Percentiles rank a stretch among this genome's conserved stretches.
Conservation (phyloP, 2,329 filamentous ascomycete genomes). For the Alternaria metachromatica region DNA sequence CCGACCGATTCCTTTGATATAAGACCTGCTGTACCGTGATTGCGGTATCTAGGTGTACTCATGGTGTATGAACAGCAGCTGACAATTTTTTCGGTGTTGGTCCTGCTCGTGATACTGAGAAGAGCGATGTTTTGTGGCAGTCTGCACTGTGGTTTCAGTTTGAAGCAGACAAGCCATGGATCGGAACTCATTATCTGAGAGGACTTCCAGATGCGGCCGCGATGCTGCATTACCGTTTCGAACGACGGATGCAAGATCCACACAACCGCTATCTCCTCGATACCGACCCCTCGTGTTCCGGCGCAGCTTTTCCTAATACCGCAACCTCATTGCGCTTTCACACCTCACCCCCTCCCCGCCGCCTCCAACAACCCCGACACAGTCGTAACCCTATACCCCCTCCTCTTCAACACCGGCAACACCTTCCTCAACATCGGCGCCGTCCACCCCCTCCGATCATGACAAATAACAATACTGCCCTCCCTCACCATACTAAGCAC, state of each 20-base stretch:
- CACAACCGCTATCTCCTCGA: neutral
- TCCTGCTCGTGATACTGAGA: neutral
- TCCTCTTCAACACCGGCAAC: conserved; percentile 71
- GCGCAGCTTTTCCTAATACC: neutral
- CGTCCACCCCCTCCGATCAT: conserved; percentile 85
- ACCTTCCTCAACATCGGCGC: conserved; percentile 76
- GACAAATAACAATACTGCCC: conserved; percentile 83
- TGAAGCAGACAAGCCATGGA: neutral
- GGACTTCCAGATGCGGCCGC: neutral
- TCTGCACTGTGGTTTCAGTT: neutral
- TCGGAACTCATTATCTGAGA: neutral
- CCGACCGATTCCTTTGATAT: neutral
- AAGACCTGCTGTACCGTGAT: neutral
- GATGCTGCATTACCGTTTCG: neutral
- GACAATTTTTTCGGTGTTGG: neutral
- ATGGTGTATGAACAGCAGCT: neutral
- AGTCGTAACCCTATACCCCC: conserved; percentile 75
- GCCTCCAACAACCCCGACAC: conserved; percentile 51
- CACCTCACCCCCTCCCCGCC: neutral
- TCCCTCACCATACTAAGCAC: conserved; percentile 79
- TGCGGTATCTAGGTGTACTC: too few species aligned
- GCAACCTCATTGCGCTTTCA: neutral
- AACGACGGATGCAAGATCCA: neutral
- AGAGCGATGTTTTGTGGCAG: neutral
- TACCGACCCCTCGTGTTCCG: neutral